phyloP scores from a whole-genome alignment of 1,139 yeast genomes.

The Suhomyces taliae region DNA sequence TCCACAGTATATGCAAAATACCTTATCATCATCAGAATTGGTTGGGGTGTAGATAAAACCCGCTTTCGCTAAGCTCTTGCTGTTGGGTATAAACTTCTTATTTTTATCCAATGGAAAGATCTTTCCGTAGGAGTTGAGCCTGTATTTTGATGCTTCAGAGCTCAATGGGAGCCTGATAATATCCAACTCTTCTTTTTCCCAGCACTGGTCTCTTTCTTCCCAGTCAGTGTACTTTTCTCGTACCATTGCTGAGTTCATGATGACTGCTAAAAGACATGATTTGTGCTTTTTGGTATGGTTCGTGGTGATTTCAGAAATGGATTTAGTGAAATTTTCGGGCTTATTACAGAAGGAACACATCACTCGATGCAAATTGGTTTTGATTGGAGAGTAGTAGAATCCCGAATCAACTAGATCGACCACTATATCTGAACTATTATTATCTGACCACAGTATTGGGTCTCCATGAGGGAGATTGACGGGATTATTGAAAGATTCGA shows the following conservation, averaged over 20 bases:
- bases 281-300: conserved; percentile 46
- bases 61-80: conserved; percentile 42
- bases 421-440: conserved; percentile 34
- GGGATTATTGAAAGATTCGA: conserved; percentile 27
- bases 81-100: conserved; percentile 38
- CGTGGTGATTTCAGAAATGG: conserved; percentile 31
- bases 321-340: conserved; percentile 38
- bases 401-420: conserved; percentile 63
- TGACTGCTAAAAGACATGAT: conserved; percentile 22
- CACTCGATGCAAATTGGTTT: conserved; percentile 44
- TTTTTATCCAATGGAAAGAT: conserved; percentile 55
- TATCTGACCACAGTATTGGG: conserved; percentile 23
- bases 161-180: conserved; percentile 28
- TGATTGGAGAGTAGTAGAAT: conserved; percentile 65
- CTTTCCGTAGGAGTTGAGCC: conserved; percentile 52
- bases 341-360: conserved; percentile 63
- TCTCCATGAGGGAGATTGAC: conserved; percentile 10
- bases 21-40: conserved; percentile 56
- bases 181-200: conserved; percentile 13
- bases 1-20: conserved; percentile 70
- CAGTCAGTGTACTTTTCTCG: conserved; percentile 11
- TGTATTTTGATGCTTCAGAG: conserved; percentile 36
- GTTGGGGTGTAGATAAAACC: conserved; percentile 56
- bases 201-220: conserved; percentile 9
- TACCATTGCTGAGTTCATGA: conserved; percentile 25